These are phyloP conservation scores for Pseudonectria buxi DNA, from an alignment of 2,329 filamentous ascomycete species.

Conservation along the genomic window DNA sequence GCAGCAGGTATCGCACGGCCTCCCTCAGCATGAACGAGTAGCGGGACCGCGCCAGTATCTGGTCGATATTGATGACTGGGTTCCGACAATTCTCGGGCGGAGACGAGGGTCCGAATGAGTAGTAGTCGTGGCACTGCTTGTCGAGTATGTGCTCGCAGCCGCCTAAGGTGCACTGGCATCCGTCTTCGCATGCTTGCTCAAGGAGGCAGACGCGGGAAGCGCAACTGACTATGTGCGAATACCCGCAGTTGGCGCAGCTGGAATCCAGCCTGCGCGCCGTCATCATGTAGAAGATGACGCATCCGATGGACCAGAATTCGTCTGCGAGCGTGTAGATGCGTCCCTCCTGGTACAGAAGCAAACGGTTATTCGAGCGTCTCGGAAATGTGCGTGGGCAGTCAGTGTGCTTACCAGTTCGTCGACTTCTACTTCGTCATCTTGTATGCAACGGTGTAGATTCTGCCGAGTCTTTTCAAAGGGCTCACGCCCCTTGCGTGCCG, in stretches of 20 bases:
- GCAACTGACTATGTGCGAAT: constrained; percentile 26
- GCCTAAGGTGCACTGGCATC: constrained; percentile 17
- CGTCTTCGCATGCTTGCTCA: constrained; percentile 3
- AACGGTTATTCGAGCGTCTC: not conserved
- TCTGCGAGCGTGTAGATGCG: constrained; percentile 30
- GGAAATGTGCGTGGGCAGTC: not conserved
- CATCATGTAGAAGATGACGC: constrained; percentile 38
- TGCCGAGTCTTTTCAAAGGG: too few species aligned
- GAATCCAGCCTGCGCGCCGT: constrained; percentile 14
- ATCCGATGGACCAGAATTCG: constrained; percentile 34
- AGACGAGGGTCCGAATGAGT: constrained; percentile 7
- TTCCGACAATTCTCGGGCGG: constrained; percentile 12
- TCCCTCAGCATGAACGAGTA: constrained; percentile 22
- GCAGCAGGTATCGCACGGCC: constrained; percentile 20
- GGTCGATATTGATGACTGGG: constrained; percentile 25
- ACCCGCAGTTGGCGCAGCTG: constrained; percentile 13
- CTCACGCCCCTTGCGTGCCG: constrained; percentile 10
- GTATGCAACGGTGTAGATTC: too few species aligned
- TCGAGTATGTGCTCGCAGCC: constrained; percentile 16
- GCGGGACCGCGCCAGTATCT: constrained; percentile 16
- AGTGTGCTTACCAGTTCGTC: constrained; percentile 7
- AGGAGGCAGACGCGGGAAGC: constrained; percentile 21
- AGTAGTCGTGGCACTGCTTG: constrained; percentile 6
- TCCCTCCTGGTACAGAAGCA: constrained; percentile 15
- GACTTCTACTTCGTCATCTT: constrained; percentile 6